These are phyloP conservation scores for Hyaloscypha finlandica DNA, from an alignment of 495 filamentous ascomycete species.

Conservation along the genomic window DNA sequence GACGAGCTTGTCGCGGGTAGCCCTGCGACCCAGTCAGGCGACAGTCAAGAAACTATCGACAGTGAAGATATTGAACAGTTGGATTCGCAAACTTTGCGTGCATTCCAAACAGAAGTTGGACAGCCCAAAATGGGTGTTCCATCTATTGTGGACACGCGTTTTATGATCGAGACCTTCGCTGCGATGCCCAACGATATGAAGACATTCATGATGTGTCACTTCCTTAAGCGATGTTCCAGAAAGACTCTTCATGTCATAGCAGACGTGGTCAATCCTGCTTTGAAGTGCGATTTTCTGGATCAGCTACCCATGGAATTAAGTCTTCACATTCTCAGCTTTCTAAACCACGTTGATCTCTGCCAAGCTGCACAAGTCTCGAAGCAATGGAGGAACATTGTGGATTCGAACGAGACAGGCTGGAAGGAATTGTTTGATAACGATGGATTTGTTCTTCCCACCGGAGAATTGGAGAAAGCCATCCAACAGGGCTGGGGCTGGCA, in stretches of 20 bases:
- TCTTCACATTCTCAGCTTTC: constrained; percentile 81
- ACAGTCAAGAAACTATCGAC: constrained; percentile 31
- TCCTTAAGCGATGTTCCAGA: constrained; percentile 84
- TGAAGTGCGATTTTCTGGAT: constrained; percentile 90
- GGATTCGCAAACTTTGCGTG: constrained; percentile 5
- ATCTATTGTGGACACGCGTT: constrained; percentile 60
- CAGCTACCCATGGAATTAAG: constrained; percentile 85
- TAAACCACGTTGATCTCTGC: constrained; percentile 86
- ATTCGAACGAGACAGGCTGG: constrained; percentile 93
- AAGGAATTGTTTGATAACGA: constrained; percentile 88
- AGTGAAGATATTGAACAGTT: constrained; percentile 25
- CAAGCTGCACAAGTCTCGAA: constrained; percentile 92
- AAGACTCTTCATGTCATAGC: constrained; percentile 91
- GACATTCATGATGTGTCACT: constrained; percentile 92
- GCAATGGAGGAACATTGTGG: constrained; percentile 86
- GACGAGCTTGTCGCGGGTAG: constrained; percentile 21
- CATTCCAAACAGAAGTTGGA: constrained; percentile 4
- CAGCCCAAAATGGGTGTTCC: constrained; percentile 47
- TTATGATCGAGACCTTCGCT: constrained; percentile 88
- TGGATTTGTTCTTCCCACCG: constrained; percentile 74
- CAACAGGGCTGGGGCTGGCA: constrained; percentile 99
- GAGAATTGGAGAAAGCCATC: constrained; percentile 85
- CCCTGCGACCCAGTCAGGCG: constrained; percentile 23
- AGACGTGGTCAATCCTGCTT: constrained; percentile 89
- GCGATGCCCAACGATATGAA: constrained; percentile 85